Conservation (phyloP, 108 stramenopile species). For the Cylindrotheca closterium region DNA sequence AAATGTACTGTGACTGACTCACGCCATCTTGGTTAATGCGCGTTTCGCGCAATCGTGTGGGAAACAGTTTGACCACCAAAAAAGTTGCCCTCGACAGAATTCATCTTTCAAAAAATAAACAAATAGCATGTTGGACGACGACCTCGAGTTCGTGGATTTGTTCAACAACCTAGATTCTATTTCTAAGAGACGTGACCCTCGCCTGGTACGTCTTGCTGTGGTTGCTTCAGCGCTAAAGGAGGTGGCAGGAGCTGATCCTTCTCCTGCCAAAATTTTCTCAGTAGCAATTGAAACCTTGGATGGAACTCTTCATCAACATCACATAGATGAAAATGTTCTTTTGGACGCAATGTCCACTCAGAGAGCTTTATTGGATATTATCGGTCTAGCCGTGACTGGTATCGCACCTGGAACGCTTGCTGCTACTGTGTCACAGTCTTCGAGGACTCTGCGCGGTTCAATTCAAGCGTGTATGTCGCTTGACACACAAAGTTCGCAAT, state of each 20-base stretch:
- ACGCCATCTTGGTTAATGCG: no score
- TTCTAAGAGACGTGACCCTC: slow-evolving; percentile 36
- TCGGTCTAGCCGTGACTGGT: slow-evolving; percentile 46
- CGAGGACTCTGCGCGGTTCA: slow-evolving; percentile 52
- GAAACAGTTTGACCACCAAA: no score
- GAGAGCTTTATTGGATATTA: slow-evolving; percentile 58
- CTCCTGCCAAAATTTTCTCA: slow-evolving; percentile 33
- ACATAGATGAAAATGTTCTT: slow-evolving; percentile 3
- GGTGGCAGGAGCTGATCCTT: slow-evolving; percentile 21
- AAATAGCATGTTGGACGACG: background rate
- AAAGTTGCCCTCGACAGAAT: no score
- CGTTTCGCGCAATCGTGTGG: no score
- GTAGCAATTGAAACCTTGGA: slow-evolving; percentile 44
- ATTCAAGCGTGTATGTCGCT: slow-evolving; percentile 39
- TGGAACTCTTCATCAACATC: slow-evolving; percentile 35
- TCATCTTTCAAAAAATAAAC: no score
- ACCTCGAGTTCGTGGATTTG: background rate
- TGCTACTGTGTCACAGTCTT: slow-evolving; percentile 45
- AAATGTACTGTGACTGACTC: no score
- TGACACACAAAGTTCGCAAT: slow-evolving; percentile 23
- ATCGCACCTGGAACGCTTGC: slow-evolving; percentile 38
- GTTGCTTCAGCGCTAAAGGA: slow-evolving; percentile 46
- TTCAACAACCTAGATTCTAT: background rate
- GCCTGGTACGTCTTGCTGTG: slow-evolving; percentile 36
- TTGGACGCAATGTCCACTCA: slow-evolving; percentile 43